Conservation (phyloP, 768 basidiomycete genomes). For the Crassisporium funariophilum region DNA sequence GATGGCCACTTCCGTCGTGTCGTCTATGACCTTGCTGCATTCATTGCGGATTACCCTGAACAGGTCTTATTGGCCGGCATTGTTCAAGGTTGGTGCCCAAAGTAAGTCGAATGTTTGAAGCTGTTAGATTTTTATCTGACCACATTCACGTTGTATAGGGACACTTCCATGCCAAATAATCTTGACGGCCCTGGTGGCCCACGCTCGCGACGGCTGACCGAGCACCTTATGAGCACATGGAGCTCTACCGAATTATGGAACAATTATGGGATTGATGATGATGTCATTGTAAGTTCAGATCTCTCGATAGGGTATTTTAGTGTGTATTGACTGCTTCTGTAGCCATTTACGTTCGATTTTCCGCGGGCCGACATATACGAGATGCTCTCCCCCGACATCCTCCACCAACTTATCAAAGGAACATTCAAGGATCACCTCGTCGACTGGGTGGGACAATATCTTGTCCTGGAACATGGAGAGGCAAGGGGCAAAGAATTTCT, state of each 20-base stretch:
- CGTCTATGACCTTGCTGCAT: slow-evolving; percentile 33
- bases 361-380: slow-evolving; percentile 35
- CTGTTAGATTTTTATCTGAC: slow-evolving; percentile 4
- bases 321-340: no score
- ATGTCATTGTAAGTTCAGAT: no score
- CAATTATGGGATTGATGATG: slow-evolving; percentile 31
- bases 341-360: no score
- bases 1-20: slow-evolving; percentile 32
- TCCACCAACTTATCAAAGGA: no score
- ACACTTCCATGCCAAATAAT: slow-evolving; percentile 20
- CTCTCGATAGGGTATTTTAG: no score
- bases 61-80: slow-evolving; percentile 32
- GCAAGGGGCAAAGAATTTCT: slow-evolving; percentile 25
- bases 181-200: slow-evolving; percentile 23
- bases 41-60: slow-evolving; percentile 41
- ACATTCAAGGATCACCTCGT: slow-evolving; percentile 40
- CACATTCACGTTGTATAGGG: slow-evolving; percentile 15
- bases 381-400: slow-evolving; percentile 26
- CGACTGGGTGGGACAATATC: slow-evolving; percentile 29
- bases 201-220: slow-evolving; percentile 21
- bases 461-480: slow-evolving; percentile 12
- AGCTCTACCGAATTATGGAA: slow-evolving; percentile 27
- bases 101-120: no score
- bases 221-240: slow-evolving; percentile 18
- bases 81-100: slow-evolving; percentile 35